A percentile compares a stretch with the other conserved stretches of the same genome.
Conservation (phyloP, 1,284 basidiomycete genomes). For the Phlebopus sp. region DNA sequence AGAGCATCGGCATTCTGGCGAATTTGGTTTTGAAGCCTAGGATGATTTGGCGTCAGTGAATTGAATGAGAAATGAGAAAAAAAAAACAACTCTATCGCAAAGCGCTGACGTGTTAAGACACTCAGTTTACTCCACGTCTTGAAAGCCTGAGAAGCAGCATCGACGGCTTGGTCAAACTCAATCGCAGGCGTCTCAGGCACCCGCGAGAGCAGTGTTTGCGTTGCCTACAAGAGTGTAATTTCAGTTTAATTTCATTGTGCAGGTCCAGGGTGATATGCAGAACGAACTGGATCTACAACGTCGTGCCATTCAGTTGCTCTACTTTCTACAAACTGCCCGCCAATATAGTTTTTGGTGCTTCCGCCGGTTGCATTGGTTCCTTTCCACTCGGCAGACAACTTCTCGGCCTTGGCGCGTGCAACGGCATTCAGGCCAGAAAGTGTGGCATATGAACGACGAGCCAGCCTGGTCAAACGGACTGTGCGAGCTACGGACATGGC, state of each 20-base stretch:
- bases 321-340: constrained; percentile 85
- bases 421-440: constrained; percentile 49
- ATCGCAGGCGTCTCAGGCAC: constrained; percentile 85
- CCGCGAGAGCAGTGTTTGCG: constrained; percentile 83
- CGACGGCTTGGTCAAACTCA: constrained; percentile 87
- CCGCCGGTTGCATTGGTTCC: constrained; percentile 82
- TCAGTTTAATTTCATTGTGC: background rate
- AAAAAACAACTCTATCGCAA: constrained; percentile 79
- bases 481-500: constrained; percentile 35
- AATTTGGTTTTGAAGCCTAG: constrained; percentile 76
- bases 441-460: constrained; percentile 42
- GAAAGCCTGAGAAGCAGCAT: constrained; percentile 85
- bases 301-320: constrained; percentile 78
- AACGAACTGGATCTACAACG: constrained; percentile 79
- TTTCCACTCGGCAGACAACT: constrained; percentile 73
- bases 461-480: constrained; percentile 31
- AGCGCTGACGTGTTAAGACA: constrained; percentile 83
- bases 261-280: background rate
- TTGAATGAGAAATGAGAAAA: background rate
- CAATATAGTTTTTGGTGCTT: constrained; percentile 87
- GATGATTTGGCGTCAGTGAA: constrained; percentile 1
- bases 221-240: constrained; percentile 51
- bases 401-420: constrained; percentile 60
- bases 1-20: constrained; percentile 77
- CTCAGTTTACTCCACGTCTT: constrained; percentile 88